A percentile compares a stretch with the other conserved stretches of the same genome.
phyloP scores from a whole-genome alignment of 2,329 filamentous ascomycete genomes.

The Rhynchosporium agropyri region DNA sequence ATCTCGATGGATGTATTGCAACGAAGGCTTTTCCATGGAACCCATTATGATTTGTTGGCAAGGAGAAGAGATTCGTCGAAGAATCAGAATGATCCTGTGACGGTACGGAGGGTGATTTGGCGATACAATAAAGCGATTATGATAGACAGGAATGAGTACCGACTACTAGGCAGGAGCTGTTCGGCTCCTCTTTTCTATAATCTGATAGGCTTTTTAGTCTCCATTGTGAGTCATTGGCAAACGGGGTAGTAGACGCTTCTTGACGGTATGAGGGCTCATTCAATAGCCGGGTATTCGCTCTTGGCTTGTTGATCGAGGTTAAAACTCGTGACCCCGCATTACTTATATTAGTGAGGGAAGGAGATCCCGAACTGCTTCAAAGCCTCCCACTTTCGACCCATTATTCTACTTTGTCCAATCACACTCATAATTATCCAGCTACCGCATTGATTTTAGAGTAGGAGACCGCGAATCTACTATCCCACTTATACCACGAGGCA shows the following conservation, averaged over 20 bases:
- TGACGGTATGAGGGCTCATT: conserved; percentile 5
- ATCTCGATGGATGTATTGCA: conserved; percentile 23
- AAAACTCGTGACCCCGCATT: conserved; percentile 6
- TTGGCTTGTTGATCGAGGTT: conserved; percentile 9
- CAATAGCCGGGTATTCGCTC: no score
- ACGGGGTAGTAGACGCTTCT: conserved; percentile 12
- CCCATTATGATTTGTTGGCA: conserved; percentile 18
- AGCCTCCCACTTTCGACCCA: conserved; percentile 16
- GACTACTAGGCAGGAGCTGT: no score
- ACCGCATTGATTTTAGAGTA: neutral
- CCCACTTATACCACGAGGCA: neutral
- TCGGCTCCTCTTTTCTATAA: neutral
- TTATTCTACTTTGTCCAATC: neutral
- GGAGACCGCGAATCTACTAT: conserved; percentile 9
- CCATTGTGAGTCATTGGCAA: conserved; percentile 11
- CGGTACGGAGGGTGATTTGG: no score
- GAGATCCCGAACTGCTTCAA: conserved; percentile 21
- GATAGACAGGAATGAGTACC: no score
- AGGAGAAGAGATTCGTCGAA: neutral
- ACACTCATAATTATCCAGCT: neutral
- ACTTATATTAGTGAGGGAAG: conserved; percentile 11
- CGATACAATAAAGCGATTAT: no score
- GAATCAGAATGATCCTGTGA: no score
- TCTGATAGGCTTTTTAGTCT: neutral
- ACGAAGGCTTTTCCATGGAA: conserved; percentile 14